Conservation (phyloP, 2,329 filamentous ascomycete species). For the Dactylellina haptotyla region DNA sequence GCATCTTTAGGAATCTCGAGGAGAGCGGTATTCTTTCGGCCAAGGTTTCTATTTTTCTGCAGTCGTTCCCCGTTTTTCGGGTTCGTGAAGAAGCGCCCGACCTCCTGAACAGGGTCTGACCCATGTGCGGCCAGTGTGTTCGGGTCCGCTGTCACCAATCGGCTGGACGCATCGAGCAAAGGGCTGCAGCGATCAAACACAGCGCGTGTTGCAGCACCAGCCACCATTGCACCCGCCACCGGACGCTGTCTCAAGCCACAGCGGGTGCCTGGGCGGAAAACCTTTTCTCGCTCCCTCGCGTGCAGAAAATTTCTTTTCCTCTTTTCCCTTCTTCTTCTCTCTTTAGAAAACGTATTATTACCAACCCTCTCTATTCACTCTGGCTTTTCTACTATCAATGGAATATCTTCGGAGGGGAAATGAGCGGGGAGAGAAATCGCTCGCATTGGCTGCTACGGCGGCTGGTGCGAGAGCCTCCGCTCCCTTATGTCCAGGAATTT, state of each 20-base stretch:
- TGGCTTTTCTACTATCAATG: slow-evolving; percentile 50
- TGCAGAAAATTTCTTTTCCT: slow-evolving; percentile 19
- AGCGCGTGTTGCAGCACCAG: neutral
- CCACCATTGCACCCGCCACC: neutral
- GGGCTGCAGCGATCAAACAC: neutral
- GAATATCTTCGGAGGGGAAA: slow-evolving; percentile 54
- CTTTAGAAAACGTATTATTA: slow-evolving; percentile 55
- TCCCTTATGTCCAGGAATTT: slow-evolving; percentile 54
- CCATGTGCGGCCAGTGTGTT: neutral
- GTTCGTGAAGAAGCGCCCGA: neutral
- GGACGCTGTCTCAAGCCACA: neutral
- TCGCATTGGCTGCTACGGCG: slow-evolving; percentile 6
- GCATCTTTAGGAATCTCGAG: too few relatives aligned
- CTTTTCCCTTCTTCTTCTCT: slow-evolving; percentile 24
- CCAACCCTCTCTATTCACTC: slow-evolving; percentile 54
- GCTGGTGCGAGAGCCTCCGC: slow-evolving; percentile 35
- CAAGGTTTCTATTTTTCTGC: too few relatives aligned
- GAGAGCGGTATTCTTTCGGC: too few relatives aligned
- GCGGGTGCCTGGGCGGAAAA: neutral
- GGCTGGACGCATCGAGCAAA: neutral
- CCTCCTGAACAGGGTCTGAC: neutral
- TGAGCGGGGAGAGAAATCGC: slow-evolving; percentile 51
- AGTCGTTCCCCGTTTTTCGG: too few relatives aligned
- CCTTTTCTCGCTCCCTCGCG: slow-evolving; percentile 1
- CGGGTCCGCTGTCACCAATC: neutral